phyloP scores from a whole-genome alignment of 495 filamentous ascomycete species.

The Neurospora sublineolata region DNA sequence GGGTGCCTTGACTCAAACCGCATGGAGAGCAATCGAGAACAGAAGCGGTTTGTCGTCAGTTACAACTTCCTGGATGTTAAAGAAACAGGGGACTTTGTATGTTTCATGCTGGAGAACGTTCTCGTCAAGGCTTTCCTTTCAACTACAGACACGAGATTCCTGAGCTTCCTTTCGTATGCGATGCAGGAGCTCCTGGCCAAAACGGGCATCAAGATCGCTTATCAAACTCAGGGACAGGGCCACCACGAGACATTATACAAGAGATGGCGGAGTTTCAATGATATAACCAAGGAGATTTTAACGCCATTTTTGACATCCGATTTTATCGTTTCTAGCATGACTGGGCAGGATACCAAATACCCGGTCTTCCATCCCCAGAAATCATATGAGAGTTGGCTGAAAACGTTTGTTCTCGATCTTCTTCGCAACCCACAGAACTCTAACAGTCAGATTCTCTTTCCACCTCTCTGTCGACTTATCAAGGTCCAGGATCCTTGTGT shows the following conservation, averaged over 20 bases:
- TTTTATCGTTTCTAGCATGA: slow-evolving; percentile 55
- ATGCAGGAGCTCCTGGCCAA: slow-evolving; percentile 85
- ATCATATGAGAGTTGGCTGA: slow-evolving; percentile 72
- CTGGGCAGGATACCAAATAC: slow-evolving; percentile 47
- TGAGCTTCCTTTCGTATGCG: slow-evolving; percentile 80
- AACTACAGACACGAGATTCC: slow-evolving; percentile 69
- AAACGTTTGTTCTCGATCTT: slow-evolving; percentile 67
- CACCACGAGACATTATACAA: slow-evolving; percentile 31
- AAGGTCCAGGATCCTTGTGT: slow-evolving; percentile 73
- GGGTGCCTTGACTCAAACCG: slow-evolving; percentile 87
- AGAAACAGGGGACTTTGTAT: slow-evolving; percentile 76
- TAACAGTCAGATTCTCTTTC: slow-evolving; percentile 63
- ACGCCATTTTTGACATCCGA: slow-evolving; percentile 77
- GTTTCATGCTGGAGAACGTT: slow-evolving; percentile 74
- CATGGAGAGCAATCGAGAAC: slow-evolving; percentile 66
- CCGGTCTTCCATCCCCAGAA: slow-evolving; percentile 58
- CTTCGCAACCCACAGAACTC: slow-evolving; percentile 59
- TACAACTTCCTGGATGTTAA: slow-evolving; percentile 71
- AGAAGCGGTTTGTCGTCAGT: slow-evolving; percentile 66
- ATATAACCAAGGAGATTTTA: slow-evolving; percentile 61
- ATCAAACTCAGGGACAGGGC: slow-evolving; percentile 12
- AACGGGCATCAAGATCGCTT: slow-evolving; percentile 55
- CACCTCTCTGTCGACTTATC: slow-evolving; percentile 67
- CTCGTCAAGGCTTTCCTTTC: slow-evolving; percentile 86
- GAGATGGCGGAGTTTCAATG: slow-evolving; percentile 67